Conservation (phyloP, 2,329 filamentous ascomycete genomes). For the Lachnellula suecica region DNA sequence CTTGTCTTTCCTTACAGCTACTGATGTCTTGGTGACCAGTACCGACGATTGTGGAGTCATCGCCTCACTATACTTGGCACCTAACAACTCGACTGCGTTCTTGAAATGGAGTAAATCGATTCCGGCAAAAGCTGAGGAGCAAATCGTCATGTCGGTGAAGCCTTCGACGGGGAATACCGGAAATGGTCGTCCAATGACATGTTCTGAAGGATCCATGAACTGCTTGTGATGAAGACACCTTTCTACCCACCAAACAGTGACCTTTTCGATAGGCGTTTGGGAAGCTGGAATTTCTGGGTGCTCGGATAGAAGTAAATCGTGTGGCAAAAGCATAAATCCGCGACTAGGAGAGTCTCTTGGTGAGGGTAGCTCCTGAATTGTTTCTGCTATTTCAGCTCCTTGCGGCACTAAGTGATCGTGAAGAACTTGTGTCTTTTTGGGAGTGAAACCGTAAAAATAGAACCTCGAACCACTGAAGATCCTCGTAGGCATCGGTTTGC, state of each 20-base stretch:
- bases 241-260: conserved; percentile 95
- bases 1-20: conserved; percentile 67
- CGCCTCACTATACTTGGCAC: conserved; percentile 77
- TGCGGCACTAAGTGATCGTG: conserved; percentile 35
- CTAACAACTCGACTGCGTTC: conserved; percentile 72
- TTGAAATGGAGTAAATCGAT: conserved; percentile 85
- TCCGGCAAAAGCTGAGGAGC: conserved; percentile 78
- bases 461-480: conserved; percentile 43
- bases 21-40: conserved; percentile 58
- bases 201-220: conserved; percentile 66
- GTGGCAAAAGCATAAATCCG: conserved; percentile 43
- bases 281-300: conserved; percentile 33
- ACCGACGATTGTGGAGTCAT: conserved; percentile 72
- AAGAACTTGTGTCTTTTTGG: conserved; percentile 37
- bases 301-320: conserved; percentile 35
- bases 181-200: conserved; percentile 78
- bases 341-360: conserved; percentile 8
- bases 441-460: conserved; percentile 41
- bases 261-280: conserved; percentile 43
- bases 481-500: conserved; percentile 24
- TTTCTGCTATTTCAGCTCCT: conserved; percentile 31
- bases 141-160: conserved; percentile 70
- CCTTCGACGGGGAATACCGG: conserved; percentile 66
- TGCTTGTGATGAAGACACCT: conserved; percentile 76
- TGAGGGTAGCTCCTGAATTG: conserved; percentile 18